These are phyloP conservation scores for Hortiboletus flavorubellus DNA, from an alignment of 768 basidiomycete genomes.

Conservation along the genomic window DNA sequence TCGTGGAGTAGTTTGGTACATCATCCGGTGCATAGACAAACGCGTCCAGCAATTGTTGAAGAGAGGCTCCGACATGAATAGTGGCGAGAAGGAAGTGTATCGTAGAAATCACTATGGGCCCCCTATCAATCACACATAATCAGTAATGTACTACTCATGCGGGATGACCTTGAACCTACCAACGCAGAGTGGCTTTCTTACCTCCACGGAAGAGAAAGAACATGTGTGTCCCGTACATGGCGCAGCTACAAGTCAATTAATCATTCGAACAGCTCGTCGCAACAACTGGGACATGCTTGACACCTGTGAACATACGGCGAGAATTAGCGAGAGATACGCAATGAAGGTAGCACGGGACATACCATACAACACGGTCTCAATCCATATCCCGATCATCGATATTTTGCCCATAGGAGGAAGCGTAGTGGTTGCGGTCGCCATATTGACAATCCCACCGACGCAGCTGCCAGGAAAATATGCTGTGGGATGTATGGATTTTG, in stretches of 20 bases:
- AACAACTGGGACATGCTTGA: too few species aligned
- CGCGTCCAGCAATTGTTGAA: background rate
- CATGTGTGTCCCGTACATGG: background rate
- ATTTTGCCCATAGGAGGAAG: too few species aligned
- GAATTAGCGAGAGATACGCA: too few species aligned
- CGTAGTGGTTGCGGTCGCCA: too few species aligned
- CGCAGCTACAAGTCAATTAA: background rate
- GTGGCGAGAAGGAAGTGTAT: background rate
- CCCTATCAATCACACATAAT: background rate
- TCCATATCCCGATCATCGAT: too few species aligned
- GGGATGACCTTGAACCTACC: background rate
- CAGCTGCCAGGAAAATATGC: too few species aligned
- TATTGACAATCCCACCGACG: too few species aligned
- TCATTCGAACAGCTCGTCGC: background rate
- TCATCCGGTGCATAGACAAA: constrained; percentile 1
- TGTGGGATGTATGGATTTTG: too few species aligned
- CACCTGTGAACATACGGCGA: too few species aligned
- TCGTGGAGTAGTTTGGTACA: background rate
- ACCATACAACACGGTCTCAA: too few species aligned
- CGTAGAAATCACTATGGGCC: background rate
- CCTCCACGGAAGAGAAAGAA: background rate
- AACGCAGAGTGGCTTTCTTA: background rate
- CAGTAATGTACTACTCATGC: background rate
- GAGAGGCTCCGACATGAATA: background rate
- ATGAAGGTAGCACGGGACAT: too few species aligned